Percentiles rank a stretch among this genome's conserved stretches.
Conservation (phyloP, 2,329 filamentous ascomycete species). For the Sporothrix brasiliensis region DNA sequence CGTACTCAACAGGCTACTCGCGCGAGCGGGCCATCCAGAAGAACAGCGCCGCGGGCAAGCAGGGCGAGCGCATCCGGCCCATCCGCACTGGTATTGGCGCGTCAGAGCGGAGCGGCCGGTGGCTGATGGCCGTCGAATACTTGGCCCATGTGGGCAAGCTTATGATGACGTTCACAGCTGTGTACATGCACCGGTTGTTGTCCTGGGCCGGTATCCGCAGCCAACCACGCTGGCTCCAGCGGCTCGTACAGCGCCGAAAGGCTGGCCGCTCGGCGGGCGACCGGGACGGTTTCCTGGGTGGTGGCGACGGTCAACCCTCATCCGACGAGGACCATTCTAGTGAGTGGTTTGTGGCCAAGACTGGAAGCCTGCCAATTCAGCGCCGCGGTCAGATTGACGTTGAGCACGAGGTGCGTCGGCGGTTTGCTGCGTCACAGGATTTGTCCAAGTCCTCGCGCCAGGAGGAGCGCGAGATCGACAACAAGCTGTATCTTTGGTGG, state of each 20-base stretch:
- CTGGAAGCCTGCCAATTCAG: constrained; percentile 54
- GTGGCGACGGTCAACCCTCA: constrained; percentile 33
- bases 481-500: constrained; percentile 82
- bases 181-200: constrained; percentile 58
- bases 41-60: constrained; percentile 49
- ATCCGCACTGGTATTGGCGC: constrained; percentile 72
- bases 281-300: constrained; percentile 38
- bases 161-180: constrained; percentile 60
- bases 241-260: constrained; percentile 51
- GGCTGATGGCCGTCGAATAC: constrained; percentile 76
- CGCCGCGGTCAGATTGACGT: constrained; percentile 59
- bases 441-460: constrained; percentile 20
- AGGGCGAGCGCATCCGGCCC: constrained; percentile 48
- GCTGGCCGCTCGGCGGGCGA: constrained; percentile 34
- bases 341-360: constrained; percentile 38
- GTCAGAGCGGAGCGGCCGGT: constrained; percentile 74
- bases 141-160: constrained; percentile 73
- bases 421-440: constrained; percentile 48
- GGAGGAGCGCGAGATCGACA: constrained; percentile 69
- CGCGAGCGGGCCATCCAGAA: constrained; percentile 70
- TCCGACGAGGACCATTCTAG: constrained; percentile 31
- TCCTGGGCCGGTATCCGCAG: constrained; percentile 61
- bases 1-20: constrained; percentile 62
- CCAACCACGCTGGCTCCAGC: constrained; percentile 66
- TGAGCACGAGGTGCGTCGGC: constrained; percentile 73